Conservation (phyloP, 805 yeast species). For the Huiozyma naganishii region DNA sequence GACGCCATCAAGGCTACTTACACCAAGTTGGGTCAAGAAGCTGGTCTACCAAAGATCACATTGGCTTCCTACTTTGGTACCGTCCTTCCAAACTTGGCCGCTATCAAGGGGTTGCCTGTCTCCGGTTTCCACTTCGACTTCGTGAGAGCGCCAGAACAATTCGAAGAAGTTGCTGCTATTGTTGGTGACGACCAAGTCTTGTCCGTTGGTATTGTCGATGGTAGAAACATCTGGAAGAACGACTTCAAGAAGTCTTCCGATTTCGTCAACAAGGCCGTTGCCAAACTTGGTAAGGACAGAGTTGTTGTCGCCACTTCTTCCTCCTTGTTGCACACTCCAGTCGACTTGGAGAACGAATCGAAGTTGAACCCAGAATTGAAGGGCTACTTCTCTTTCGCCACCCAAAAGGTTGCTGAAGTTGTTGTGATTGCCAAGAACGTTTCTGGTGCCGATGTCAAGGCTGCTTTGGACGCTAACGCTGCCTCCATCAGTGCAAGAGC, state of each 20-base stretch:
- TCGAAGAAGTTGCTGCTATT: slow-evolving; percentile 65
- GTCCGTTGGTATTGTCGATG: slow-evolving; percentile 96
- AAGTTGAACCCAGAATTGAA: slow-evolving; percentile 85
- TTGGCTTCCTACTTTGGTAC: slow-evolving; percentile 96
- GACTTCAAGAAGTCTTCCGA: slow-evolving; percentile 81
- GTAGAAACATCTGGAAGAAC: slow-evolving; percentile 99
- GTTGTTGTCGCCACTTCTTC: slow-evolving; percentile 92
- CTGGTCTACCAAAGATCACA: slow-evolving; percentile 64
- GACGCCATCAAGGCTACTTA: slow-evolving; percentile 84
- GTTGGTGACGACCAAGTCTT: slow-evolving; percentile 62
- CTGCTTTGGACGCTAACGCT: slow-evolving; percentile 75
- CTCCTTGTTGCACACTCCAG: slow-evolving; percentile 96
- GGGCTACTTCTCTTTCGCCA: slow-evolving; percentile 98
- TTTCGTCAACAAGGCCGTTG: slow-evolving; percentile 72
- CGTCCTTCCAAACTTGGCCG: slow-evolving; percentile 88
- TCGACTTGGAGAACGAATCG: slow-evolving; percentile 84
- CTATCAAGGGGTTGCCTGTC: slow-evolving; percentile 85
- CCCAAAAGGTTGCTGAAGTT: slow-evolving; percentile 90
- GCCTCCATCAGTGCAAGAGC: slow-evolving; percentile 76
- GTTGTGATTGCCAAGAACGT: slow-evolving; percentile 82
- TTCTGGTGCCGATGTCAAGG: slow-evolving; percentile 71
- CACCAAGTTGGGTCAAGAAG: slow-evolving; percentile 55
- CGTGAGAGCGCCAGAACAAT: slow-evolving; percentile 92
- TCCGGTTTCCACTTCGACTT: slow-evolving; percentile 95
- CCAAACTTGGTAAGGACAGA: slow-evolving; percentile 74